These are phyloP conservation scores for Perilla frutescens DNA, from an alignment of 257 asterid species.

Conservation along the genomic window DNA sequence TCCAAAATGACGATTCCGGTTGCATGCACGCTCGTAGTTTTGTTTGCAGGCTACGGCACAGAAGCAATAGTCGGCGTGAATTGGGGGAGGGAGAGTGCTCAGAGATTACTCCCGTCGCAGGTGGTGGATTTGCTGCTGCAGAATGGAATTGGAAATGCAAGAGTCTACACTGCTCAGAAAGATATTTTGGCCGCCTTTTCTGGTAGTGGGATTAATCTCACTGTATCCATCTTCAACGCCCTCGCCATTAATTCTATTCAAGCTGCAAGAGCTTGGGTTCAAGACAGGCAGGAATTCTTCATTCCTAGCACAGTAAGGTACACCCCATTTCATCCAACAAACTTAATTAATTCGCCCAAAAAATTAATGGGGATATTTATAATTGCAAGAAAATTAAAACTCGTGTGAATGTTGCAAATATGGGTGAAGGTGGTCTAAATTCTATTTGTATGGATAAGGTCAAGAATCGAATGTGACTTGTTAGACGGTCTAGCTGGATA, in stretches of 20 bases:
- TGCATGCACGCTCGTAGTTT: neutral
- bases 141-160: slow-evolving; percentile 22
- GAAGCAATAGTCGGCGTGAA: slow-evolving; percentile 34
- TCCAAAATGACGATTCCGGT: neutral
- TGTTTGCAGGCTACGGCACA: neutral
- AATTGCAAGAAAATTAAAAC: too few relatives aligned
- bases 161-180: slow-evolving; percentile 10
- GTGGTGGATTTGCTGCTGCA: slow-evolving; percentile 49
- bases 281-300: neutral
- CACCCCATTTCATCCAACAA: too few relatives aligned
- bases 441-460: too few relatives aligned
- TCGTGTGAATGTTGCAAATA: too few relatives aligned
- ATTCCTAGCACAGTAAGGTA: neutral
- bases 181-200: slow-evolving; percentile 35
- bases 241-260: accelerated
- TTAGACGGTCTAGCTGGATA: too few relatives aligned
- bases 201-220: slow-evolving; percentile 38
- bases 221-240: neutral
- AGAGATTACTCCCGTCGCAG: slow-evolving; percentile 36
- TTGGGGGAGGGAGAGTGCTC: slow-evolving; percentile 35
- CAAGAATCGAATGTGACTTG: too few relatives aligned
- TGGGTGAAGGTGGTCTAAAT: too few relatives aligned
- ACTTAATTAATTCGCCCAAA: neutral
- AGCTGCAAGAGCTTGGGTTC: neutral
- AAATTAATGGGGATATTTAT: too few relatives aligned